Base-by-base conservation (phyloP, 768 basidiomycete genomes). In the Suillus lakei region DNA sequence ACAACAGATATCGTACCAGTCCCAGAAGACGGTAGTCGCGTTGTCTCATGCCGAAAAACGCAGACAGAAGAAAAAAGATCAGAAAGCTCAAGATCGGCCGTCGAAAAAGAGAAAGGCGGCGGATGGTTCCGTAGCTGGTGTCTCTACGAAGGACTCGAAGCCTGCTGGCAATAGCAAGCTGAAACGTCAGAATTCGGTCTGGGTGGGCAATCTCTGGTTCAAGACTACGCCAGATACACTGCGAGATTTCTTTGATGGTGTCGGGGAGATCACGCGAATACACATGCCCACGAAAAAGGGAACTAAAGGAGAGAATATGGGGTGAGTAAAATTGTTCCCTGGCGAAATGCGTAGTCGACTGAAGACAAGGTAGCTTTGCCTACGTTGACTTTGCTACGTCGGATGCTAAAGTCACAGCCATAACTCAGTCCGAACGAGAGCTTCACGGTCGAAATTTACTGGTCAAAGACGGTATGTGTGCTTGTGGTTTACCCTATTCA, bases 141-240 rank as follows among this genome's bases (percentile, higher is more conserved):
- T 50, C 23, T 56, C 46, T n/a, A 26, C 63, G n/a, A 56, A 53
- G 7, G 44, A 61, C 36, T 30, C 48, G 15, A 72, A 66, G 62
- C 58, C 65, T 48, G 30, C 66, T 44, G 61, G 41, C 60, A 66
- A 69, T 67, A 72, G 63, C 69, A 67, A 72, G 55, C 73, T 75
- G 16, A 89, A 88, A 76, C 87, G 91, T 30, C 88, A 93, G 76
- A 89, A 96, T 74, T 96, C 94, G 5, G 84, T 98, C 55, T 99
- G 97, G 97, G 92, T 98, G 36, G 97, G 97, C 48, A 99, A 99
- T 78, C 74, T 99, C 75, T 85, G 92, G 7, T 99, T 91, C 84
- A 92, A 91, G 78, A 98, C 97, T 60, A 92, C 91, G 0, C 80
- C 84, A 64, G 87, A 91, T 13, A 80, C 89, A n/a, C 78, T 99